Conservation (phyloP, 2,329 filamentous ascomycete species). For the Phialemoniopsis sp. region DNA sequence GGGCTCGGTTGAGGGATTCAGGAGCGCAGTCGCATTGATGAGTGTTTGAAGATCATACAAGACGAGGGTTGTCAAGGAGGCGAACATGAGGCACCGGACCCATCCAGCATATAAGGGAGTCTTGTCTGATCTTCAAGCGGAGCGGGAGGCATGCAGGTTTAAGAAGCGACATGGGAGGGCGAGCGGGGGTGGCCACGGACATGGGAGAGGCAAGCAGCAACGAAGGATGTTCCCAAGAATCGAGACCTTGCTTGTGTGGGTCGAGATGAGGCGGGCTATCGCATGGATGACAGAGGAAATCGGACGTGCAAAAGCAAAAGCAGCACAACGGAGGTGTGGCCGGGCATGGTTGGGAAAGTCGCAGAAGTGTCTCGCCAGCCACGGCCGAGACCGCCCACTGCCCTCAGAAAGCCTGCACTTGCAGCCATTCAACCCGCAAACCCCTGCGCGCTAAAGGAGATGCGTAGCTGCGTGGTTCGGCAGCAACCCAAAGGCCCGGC, state of each 20-base stretch:
- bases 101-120: not conserved
- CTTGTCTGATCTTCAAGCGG: slow-evolving; percentile 26
- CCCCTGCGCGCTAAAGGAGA: slow-evolving; percentile 11
- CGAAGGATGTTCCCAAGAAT: slow-evolving; percentile 5
- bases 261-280: no score
- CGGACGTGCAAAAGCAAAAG: not conserved
- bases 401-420: slow-evolving; percentile 14
- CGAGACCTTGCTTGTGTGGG: not conserved
- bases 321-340: not conserved
- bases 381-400: slow-evolving; percentile 24
- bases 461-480: slow-evolving; percentile 13
- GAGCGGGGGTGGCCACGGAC: slow-evolving; percentile 4
- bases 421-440: slow-evolving; percentile 13
- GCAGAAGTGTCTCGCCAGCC: slow-evolving; percentile 15
- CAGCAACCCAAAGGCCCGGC: not conserved
- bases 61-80: slow-evolving; percentile 14
- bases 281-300: not conserved
- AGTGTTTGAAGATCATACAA: slow-evolving; percentile 30
- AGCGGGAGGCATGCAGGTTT: slow-evolving; percentile 34
- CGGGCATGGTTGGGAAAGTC: no score
- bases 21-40: slow-evolving; percentile 21
- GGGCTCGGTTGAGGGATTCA: slow-evolving; percentile 10
- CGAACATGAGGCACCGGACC: slow-evolving; percentile 10
- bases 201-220: no score
- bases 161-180: slow-evolving; percentile 30